phyloP scores from a whole-genome alignment of 2,329 filamentous ascomycete genomes.

The Fusarium sp. region DNA sequence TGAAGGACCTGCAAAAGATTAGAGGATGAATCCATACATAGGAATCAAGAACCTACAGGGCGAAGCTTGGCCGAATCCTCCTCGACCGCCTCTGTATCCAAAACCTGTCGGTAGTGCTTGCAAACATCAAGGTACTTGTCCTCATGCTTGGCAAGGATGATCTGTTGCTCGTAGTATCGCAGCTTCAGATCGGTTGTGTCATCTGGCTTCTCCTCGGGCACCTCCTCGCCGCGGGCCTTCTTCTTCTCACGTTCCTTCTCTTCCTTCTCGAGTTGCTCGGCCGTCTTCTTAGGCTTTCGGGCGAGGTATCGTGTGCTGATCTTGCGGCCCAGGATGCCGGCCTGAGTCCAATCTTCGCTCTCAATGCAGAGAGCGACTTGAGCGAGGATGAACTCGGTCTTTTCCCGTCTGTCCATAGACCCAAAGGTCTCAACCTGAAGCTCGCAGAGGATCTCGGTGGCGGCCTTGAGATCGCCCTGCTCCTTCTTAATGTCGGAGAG shows the following conservation, averaged over 20 bases:
- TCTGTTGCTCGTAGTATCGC: slow-evolving; percentile 96
- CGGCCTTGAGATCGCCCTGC: slow-evolving; percentile 90
- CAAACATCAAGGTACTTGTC: slow-evolving; percentile 97
- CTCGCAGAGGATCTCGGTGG: slow-evolving; percentile 94
- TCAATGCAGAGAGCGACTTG: slow-evolving; percentile 96
- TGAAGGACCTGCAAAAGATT: slow-evolving; percentile 75
- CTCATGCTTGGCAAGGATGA: slow-evolving; percentile 94
- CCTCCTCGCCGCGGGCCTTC: slow-evolving; percentile 81
- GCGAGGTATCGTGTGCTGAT: slow-evolving; percentile 94
- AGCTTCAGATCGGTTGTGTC: slow-evolving; percentile 98
- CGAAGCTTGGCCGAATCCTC: slow-evolving; percentile 87
- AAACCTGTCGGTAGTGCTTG: slow-evolving; percentile 96
- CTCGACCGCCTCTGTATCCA: slow-evolving; percentile 96
- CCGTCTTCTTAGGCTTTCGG: slow-evolving; percentile 89
- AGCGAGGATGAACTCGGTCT: slow-evolving; percentile 98
- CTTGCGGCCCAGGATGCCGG: slow-evolving; percentile 92
- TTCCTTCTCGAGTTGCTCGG: slow-evolving; percentile 91
- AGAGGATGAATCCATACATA: slow-evolving; percentile 10
- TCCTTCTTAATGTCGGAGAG: slow-evolving; percentile 97
- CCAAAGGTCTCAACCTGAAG: slow-evolving; percentile 99
- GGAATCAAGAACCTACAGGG: slow-evolving; percentile 67
- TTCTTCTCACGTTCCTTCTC: slow-evolving; percentile 89
- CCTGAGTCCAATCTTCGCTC: slow-evolving; percentile 95
- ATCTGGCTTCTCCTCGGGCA: slow-evolving; percentile 80
- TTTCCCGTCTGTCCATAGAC: slow-evolving; percentile 96